Percentiles rank a stretch among this genome's conserved stretches.
Conservation (phyloP, 2,329 filamentous ascomycete species). For the Alternaria ventricosa region DNA sequence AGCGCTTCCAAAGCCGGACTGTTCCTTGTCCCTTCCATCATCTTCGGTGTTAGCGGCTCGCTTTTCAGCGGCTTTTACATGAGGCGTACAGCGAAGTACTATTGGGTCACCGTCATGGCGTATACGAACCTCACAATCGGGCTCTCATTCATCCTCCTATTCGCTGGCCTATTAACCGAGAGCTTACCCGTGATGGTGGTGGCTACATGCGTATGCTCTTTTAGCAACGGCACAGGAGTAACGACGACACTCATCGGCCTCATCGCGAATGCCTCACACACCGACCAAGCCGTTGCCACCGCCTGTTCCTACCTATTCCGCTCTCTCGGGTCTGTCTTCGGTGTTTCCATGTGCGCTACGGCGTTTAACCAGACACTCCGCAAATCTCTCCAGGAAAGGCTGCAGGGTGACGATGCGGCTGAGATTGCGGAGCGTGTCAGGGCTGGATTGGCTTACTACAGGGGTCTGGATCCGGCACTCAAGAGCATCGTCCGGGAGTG, state of each 20-base stretch:
- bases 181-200: slow-evolving; percentile 62
- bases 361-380: slow-evolving; percentile 74
- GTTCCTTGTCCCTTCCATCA: slow-evolving; percentile 70
- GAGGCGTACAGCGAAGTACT: slow-evolving; percentile 73
- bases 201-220: slow-evolving; percentile 62
- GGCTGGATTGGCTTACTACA: slow-evolving; percentile 73
- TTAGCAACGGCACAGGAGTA: slow-evolving; percentile 66
- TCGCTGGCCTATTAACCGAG: slow-evolving; percentile 60
- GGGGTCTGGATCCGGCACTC: slow-evolving; percentile 65
- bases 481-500: slow-evolving; percentile 67
- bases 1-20: slow-evolving; percentile 69
- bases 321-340: slow-evolving; percentile 69
- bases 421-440: slow-evolving; percentile 73
- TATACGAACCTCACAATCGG: slow-evolving; percentile 64
- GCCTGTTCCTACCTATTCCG: slow-evolving; percentile 84
- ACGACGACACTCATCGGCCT: slow-evolving; percentile 75
- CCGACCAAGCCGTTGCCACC: slow-evolving; percentile 76
- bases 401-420: slow-evolving; percentile 66
- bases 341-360: slow-evolving; percentile 73
- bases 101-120: slow-evolving; percentile 67
- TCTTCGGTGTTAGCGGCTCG: slow-evolving; percentile 68
- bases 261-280: slow-evolving; percentile 70
- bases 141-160: slow-evolving; percentile 63
- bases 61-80: slow-evolving; percentile 71
- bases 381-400: slow-evolving; percentile 58